Evolutionary conservation across 495 filamentous ascomycete genomes (phyloP), one percentile per base, ranked within the genome.

Genomic region (Neurospora sp.): DNA sequence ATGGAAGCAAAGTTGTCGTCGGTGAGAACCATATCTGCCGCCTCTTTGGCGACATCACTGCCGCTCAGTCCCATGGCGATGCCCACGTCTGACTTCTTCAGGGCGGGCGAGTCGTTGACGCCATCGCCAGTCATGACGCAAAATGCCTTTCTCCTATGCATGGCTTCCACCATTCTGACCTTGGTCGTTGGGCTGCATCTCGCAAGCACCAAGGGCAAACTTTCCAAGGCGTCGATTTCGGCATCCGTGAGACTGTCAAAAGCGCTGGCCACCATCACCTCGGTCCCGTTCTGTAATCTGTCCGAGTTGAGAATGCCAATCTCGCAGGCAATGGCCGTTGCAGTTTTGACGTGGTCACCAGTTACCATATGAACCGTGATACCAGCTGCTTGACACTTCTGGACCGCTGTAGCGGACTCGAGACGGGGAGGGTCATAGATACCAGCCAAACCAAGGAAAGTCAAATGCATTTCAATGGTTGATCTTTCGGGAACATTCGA

Each of bases 1-100:
- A 94, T 94, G 17, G 87, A 90, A 5, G 91, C 90, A 77, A 95
- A 95, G 78, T 96, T 94, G 79, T 96, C 93, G 79, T 96, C 92
- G 1, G 93, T 94, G 24, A 96, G 82, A 15, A 96, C 92, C 82
- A 96, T 94, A 77, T 95, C 93, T 0, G 93, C 91, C 5, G 93
- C 93, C 66, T 92, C 92, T 78, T 94, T 96, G 21, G 94, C 94
- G 5, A 96, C 94, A 74, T 96, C 94, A 36, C 92, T 94, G 6
- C 94, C 94, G 73, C 91, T 89, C 72, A 92, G 86, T 13, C 92
- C 92, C 92, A 94, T 94, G 36, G 92, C 93, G 72, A 96, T 96
- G 40, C 93, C 93, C 9, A 94, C 92, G 76, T 94, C 92, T 2
- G 92, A 90, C 59, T 88, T 86, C 71, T 91, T 91, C n/a, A 96